Evolutionary conservation across 208 protist species (phyloP).

Genomic region (Crithidia bombi): DNA sequence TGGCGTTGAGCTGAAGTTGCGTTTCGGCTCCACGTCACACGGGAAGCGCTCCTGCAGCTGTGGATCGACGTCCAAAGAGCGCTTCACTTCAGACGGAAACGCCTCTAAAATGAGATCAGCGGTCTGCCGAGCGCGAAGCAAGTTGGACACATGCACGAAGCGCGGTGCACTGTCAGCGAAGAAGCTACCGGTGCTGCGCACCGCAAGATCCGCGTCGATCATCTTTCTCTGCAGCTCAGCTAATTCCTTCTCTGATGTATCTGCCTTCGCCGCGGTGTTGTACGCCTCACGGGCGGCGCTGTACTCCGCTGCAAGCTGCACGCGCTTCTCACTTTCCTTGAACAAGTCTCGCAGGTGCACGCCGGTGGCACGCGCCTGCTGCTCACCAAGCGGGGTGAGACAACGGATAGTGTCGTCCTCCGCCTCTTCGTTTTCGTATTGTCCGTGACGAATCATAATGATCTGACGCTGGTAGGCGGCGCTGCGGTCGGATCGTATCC

Average conservation of each 20-base stretch:
- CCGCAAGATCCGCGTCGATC: constrained; percentile 6
- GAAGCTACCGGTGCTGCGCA: constrained; percentile 29
- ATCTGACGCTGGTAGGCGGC: constrained; percentile 50
- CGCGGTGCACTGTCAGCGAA: constrained; percentile 36
- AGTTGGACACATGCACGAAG: constrained; percentile 58
- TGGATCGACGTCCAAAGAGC: constrained; percentile 41
- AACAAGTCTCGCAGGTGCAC: constrained; percentile 52
- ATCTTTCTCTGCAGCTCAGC: constrained; percentile 16
- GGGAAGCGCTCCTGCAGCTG: constrained; percentile 66
- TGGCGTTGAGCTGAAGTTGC: constrained; percentile 20
- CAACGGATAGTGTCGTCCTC: constrained; percentile 43
- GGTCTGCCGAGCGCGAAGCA: constrained; percentile 70
- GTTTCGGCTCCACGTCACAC: constrained; percentile 55
- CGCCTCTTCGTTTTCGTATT: constrained; percentile 67
- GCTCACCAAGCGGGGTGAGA: constrained; percentile 59
- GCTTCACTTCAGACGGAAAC: constrained; percentile 37
- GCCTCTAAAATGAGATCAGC: constrained; percentile 57
- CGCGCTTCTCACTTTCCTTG: constrained; percentile 16
- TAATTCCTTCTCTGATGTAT: constrained; percentile 18
- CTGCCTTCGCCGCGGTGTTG: constrained; percentile 11
- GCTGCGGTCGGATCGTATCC: constrained; percentile 10
- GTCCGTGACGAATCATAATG: constrained; percentile 82
- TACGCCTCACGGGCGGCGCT: constrained; percentile 4
- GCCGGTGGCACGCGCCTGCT: constrained; percentile 66
- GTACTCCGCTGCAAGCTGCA: constrained; percentile 7